phyloP scores from a whole-genome alignment of 331 rosid species.

The Saraca asoca region DNA sequence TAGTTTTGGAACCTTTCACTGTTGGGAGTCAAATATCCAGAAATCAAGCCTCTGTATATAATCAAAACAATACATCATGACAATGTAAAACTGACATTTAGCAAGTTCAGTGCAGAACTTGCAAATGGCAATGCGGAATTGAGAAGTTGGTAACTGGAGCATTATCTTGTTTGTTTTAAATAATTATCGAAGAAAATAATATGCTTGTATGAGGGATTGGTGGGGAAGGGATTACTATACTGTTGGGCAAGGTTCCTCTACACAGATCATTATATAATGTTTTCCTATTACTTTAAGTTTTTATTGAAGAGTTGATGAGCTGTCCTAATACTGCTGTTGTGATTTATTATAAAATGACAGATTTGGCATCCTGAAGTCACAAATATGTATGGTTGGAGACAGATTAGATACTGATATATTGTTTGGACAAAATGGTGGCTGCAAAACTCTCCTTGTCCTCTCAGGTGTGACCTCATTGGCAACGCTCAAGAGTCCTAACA shows the following conservation, averaged over 20 bases:
- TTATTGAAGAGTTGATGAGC: too few species aligned
- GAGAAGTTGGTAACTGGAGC: background rate
- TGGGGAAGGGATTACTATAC: background rate
- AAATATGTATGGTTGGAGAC: constrained; percentile 99
- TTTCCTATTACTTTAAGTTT: background rate
- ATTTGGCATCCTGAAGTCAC: constrained; percentile 86
- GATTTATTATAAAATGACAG: constrained; percentile 47
- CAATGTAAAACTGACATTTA: background rate
- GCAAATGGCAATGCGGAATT: background rate
- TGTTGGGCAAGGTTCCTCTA: background rate
- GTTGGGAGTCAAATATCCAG: background rate
- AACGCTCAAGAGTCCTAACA: constrained; percentile 75
- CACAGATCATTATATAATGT: background rate
- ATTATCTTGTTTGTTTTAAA: background rate
- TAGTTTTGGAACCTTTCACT: background rate
- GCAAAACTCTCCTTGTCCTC: constrained; percentile 94
- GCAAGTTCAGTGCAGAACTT: background rate
- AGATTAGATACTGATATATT: constrained; percentile 91
- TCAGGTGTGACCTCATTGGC: constrained; percentile 77
- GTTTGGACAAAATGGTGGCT: constrained; percentile 96
- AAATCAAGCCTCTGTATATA: too few species aligned
- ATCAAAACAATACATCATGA: background rate
- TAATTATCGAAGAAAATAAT: background rate
- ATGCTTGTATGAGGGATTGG: background rate
- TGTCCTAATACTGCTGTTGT: background rate